Evolutionary conservation across 768 basidiomycete species (phyloP), one percentile per base, ranked within the genome.

Genomic region (Termitomyces titanicus): DNA sequence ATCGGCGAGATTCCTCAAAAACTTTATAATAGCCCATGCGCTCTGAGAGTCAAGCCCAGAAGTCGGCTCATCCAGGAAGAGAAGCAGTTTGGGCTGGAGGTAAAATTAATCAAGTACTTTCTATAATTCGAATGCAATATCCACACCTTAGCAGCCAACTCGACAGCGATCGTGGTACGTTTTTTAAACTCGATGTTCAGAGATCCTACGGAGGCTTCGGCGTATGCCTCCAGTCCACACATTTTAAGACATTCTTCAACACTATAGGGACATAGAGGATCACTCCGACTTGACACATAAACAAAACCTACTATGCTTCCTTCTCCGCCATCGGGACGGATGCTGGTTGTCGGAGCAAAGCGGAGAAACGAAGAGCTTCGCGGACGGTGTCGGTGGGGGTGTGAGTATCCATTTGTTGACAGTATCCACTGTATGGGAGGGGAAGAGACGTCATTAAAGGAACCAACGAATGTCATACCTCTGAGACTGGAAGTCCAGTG

Each of bases 51-150:
- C 91, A 15, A 94, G 75, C 33, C 92, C 92, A 24, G 89, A 86
- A 3, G 93, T 95, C 0, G 94, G 94, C 67, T 95, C 92, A 64
- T 94, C 93, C 34, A 93, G 71, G 76, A 95, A 94, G 17, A 95
- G 77, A 0, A 96, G 74, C 0, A 94, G 73, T 66, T 83, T 82
- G 1, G 92, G 93, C 85, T 85, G 56, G 11, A 43, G 1, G 22
- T 13, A 40, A 10, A n/a, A 55, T 44, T 44, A 29, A 29, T 29
- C 9, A n/a, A n/a, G n/a, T 29, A 29, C 29, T 29, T 29, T 29
- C 29, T 29, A 29, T 9, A n/a, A n/a, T 29, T 29, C 9, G 5
- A 29, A 29, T 29, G 29, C n/a, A 5, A 8, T 44, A 50, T 43
- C 35, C 43, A 13, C 49, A 92, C 84, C 70, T 92, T 94, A 5